Evolutionary conservation across 176 grass and related monocot species (phyloP), one percentile per base, ranked within the genome.

Genomic region (Oryza glaberrima): DNA sequence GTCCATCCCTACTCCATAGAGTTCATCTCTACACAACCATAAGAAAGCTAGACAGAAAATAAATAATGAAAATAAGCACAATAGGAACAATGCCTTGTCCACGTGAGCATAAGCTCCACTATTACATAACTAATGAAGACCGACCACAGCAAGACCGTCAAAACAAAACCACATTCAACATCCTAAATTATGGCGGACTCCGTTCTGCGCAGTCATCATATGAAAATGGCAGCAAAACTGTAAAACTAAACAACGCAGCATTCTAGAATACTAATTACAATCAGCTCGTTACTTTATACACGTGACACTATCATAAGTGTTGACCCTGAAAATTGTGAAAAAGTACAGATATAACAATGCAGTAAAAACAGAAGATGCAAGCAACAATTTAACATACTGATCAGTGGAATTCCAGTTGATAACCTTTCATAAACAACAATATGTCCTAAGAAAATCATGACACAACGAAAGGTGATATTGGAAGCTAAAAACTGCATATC

Each of bases 321-420:
- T 11, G 38, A 68, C 25, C 22, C 38, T 45, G 32, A 36, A 81
- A 45, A 87, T 35, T 32, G 23, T 77, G 35, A 87, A 70, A 47
- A 28, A 14, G 30, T 70, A 28, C 61, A 74, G 45, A 40, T 69
- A 16, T 30, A 65, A 86, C 61, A 74, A 9, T 22, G 45, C 38
- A 35, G 46, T 44, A 76, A 52, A 70, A 63, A 69, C 41, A 77
- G 83, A 52, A 44, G 52, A 44, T 0, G 72, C 73, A 17, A 41
- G 28, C n/a, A 83, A 67, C 22, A 65, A 13, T 78, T 72, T 61
- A 88, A 43, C 66, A 20, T 66, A 52, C 14, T 16, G 49, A 17
- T 52, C 49, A 56, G 17, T 56, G 15, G 63, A 41, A 54, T 5
- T 46, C 15, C 46, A 56, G 46, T 46, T 66, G 22, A 35, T 66